Conservation (phyloP, 371 early-diverging fungal genomes). For the Cokeromyces recurvatus region DNA sequence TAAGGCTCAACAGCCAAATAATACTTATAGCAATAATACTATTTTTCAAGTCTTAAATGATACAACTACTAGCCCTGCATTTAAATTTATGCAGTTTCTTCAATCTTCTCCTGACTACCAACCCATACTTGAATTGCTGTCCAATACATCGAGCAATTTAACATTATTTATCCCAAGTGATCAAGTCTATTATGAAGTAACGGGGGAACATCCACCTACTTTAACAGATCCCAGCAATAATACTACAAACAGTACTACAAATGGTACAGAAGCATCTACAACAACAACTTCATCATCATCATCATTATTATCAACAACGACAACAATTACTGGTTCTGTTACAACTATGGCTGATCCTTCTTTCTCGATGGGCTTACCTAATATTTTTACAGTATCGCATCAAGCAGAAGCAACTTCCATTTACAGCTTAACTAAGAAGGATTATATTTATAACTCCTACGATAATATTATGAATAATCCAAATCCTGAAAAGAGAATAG, state of each 20-base stretch:
- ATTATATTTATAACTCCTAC: no score
- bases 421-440: no score
- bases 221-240: neutral
- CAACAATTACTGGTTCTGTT: neutral
- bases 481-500: no score
- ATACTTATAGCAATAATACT: conserved; percentile 1
- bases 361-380: no score
- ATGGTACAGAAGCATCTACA: neutral
- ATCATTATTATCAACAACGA: neutral
- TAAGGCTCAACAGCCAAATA: conserved; percentile 1
- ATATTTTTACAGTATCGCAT: no score
- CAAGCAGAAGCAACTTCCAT: no score
- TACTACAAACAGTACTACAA: neutral
- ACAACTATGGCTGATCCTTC: neutral
- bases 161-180: conserved; percentile 35
- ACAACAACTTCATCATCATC: neutral
- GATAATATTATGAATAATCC: no score
- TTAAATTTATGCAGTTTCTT: conserved; percentile 20
- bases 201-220: neutral
- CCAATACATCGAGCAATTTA: conserved; percentile 17
- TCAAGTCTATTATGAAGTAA: conserved; percentile 6
- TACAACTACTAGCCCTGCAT: conserved; percentile 28
- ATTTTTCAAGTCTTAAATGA: conserved; percentile 26
- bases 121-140: conserved; percentile 22
- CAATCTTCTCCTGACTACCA: conserved; percentile 23